Evolutionary conservation across 2,329 filamentous ascomycete species (phyloP).

Genomic region (Arachnopeziza araneosa): DNA sequence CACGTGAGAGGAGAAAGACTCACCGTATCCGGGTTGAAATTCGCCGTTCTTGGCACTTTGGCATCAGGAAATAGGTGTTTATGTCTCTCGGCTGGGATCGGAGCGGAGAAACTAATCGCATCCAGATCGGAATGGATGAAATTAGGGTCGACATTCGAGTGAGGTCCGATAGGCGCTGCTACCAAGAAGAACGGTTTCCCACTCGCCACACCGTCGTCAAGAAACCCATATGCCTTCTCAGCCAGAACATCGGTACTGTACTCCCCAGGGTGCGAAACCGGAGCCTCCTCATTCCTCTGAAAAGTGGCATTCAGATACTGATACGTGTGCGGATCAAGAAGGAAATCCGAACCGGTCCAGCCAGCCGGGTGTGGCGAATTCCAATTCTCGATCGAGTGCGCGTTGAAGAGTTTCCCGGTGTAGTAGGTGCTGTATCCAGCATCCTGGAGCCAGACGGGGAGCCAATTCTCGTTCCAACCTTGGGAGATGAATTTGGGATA

Average conservation of each 20-base stretch:
- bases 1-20: slow-evolving; percentile 9
- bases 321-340: slow-evolving; percentile 64
- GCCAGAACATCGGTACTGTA: slow-evolving; percentile 51
- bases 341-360: slow-evolving; percentile 53
- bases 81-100: slow-evolving; percentile 56
- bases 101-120: slow-evolving; percentile 29
- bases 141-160: slow-evolving; percentile 42
- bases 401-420: slow-evolving; percentile 66
- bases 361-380: slow-evolving; percentile 51
- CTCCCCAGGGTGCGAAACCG: slow-evolving; percentile 47
- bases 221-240: slow-evolving; percentile 51
- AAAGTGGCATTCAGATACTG: slow-evolving; percentile 61
- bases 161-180: slow-evolving; percentile 61
- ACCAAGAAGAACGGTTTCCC: slow-evolving; percentile 61
- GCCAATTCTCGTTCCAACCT: slow-evolving; percentile 60
- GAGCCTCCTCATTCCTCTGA: slow-evolving; percentile 51
- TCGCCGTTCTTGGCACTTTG: slow-evolving; percentile 53
- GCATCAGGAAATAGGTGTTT: slow-evolving; percentile 54
- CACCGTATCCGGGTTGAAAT: slow-evolving; percentile 61
- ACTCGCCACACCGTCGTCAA: slow-evolving; percentile 52
- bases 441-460: slow-evolving; percentile 65
- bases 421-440: slow-evolving; percentile 69
- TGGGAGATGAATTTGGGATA: slow-evolving; percentile 62
- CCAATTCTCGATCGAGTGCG: slow-evolving; percentile 56
- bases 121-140: not conserved